These are phyloP conservation scores for Fusarium scirpi DNA, from an alignment of 2,329 filamentous ascomycete genomes.

Conservation along the genomic window DNA sequence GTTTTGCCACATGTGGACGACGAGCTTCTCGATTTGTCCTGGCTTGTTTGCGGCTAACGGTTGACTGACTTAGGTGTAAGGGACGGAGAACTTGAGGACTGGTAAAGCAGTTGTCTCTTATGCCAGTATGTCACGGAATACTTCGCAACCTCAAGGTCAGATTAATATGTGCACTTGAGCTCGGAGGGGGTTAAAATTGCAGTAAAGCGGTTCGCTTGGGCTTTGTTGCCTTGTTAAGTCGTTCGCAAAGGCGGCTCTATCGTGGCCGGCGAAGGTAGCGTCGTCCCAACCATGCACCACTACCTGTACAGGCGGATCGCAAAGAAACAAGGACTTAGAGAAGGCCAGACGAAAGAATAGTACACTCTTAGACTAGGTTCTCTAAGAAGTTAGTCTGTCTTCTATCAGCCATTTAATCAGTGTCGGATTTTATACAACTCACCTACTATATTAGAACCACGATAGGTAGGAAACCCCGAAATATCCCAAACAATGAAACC, in stretches of 20 bases:
- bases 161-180: neutral
- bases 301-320: too few relatives aligned
- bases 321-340: neutral
- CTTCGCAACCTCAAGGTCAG: neutral
- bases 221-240: too few relatives aligned
- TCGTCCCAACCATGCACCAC: too few relatives aligned
- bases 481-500: neutral
- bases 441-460: neutral
- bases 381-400: neutral
- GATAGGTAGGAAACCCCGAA: neutral
- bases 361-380: neutral
- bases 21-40: neutral
- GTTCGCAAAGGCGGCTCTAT: too few relatives aligned
- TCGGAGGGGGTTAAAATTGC: neutral
- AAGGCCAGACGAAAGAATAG: neutral
- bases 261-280: too few relatives aligned
- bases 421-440: neutral
- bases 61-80: neutral
- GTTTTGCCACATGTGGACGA: constrained; percentile 12
- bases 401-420: neutral
- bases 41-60: neutral
- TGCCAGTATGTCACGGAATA: neutral
- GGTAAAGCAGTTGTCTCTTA: neutral
- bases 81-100: neutral
- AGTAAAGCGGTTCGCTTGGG: neutral